Conservation (phyloP, 2,329 filamentous ascomycete species). For the Zymoseptoria crescenta region DNA sequence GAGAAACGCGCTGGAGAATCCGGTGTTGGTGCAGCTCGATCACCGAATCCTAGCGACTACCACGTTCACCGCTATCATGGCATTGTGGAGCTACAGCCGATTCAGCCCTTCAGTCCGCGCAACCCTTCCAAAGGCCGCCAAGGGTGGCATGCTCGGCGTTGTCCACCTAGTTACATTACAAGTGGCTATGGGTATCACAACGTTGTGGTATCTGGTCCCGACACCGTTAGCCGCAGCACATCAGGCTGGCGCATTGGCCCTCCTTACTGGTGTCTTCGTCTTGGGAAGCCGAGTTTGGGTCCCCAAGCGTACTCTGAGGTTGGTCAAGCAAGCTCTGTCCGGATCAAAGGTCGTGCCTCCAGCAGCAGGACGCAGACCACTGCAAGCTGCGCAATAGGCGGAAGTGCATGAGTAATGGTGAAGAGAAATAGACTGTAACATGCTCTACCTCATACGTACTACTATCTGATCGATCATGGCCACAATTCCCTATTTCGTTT, state of each 20-base stretch:
- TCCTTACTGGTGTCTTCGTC: slow-evolving; percentile 74
- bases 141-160: slow-evolving; percentile 68
- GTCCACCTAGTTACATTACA: slow-evolving; percentile 78
- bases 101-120: slow-evolving; percentile 57
- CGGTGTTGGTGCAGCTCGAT: slow-evolving; percentile 87
- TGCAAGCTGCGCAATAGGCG: neutral
- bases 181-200: slow-evolving; percentile 78
- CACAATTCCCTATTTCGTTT: neutral
- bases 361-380: neutral
- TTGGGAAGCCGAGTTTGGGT: slow-evolving; percentile 71
- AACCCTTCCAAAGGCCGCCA: slow-evolving; percentile 50
- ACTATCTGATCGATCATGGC: neutral
- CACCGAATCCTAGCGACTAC: slow-evolving; percentile 87
- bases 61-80: slow-evolving; percentile 73
- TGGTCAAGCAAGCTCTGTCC: slow-evolving; percentile 21
- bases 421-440: neutral
- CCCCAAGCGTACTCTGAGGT: slow-evolving; percentile 42
- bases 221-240: slow-evolving; percentile 80
- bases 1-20: slow-evolving; percentile 97
- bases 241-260: slow-evolving; percentile 79
- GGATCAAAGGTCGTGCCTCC: slow-evolving; percentile 2
- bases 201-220: slow-evolving; percentile 89
- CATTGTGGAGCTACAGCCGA: slow-evolving; percentile 73
- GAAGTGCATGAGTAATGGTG: neutral
- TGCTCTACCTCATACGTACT: neutral